Evolutionary conservation across 768 basidiomycete genomes (phyloP).

Genomic region (Xerocomellus chrysenteron): DNA sequence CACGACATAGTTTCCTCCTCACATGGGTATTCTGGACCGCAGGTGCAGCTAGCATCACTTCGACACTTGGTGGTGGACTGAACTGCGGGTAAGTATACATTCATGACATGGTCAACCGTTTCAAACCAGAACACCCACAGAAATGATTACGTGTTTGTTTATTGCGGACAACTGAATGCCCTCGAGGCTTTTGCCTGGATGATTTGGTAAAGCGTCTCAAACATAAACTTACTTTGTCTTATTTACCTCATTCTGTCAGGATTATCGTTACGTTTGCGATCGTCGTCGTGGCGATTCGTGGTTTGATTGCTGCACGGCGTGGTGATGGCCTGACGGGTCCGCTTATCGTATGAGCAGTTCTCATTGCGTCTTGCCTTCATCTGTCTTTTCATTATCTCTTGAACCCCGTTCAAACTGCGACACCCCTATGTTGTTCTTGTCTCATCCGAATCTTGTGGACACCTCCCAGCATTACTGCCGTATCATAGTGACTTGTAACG

Average conservation of each 20-base stretch:
- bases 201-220: constrained; percentile 47
- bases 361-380: neutral
- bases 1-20: constrained; percentile 49
- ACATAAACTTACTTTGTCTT: neutral
- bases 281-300: constrained; percentile 58
- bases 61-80: constrained; percentile 62
- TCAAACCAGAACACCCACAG: constrained; percentile 16
- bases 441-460: constrained; percentile 5
- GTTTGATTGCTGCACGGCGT: constrained; percentile 53
- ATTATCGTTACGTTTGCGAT: constrained; percentile 62
- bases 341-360: constrained; percentile 38
- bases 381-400: constrained; percentile 11
- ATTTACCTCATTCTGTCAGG: constrained; percentile 38
- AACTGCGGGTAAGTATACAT: constrained; percentile 57
- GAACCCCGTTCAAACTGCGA: constrained; percentile 12
- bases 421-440: constrained; percentile 6
- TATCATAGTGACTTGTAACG: neutral
- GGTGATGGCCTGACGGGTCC: constrained; percentile 68
- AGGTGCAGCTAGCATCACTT: constrained; percentile 68
- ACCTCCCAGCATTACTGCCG: constrained; percentile 1
- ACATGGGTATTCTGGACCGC: constrained; percentile 83
- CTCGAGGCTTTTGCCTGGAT: constrained; percentile 75
- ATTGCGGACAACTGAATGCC: constrained; percentile 78
- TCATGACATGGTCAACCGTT: neutral
- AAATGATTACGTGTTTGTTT: constrained; percentile 47